Conservation (phyloP, 2,329 filamentous ascomycete species). For the Hymenoscyphus albidus region DNA sequence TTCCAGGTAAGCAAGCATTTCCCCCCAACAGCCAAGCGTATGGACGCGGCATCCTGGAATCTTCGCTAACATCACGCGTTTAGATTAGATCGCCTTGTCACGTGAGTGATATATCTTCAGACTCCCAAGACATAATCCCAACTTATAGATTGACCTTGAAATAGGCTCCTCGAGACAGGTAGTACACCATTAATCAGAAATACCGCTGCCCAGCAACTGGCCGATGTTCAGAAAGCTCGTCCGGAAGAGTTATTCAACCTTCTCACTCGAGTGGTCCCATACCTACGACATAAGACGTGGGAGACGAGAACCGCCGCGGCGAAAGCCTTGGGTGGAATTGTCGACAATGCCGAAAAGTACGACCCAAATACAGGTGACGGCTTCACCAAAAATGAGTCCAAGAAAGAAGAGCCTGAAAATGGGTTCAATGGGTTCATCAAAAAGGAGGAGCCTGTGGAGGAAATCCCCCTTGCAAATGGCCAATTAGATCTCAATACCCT, state of each 20-base stretch:
- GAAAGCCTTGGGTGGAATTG: slow-evolving; percentile 90
- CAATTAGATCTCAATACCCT: slow-evolving; percentile 70
- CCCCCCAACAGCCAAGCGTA: not conserved
- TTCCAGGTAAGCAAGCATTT: slow-evolving; percentile 35
- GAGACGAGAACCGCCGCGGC: slow-evolving; percentile 91
- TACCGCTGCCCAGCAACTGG: slow-evolving; percentile 93
- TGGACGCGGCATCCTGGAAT: slow-evolving; percentile 11
- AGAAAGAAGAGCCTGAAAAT: slow-evolving; percentile 42
- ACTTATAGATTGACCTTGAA: slow-evolving; percentile 18
- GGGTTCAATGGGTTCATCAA: slow-evolving; percentile 41
- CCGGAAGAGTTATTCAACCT: slow-evolving; percentile 97
- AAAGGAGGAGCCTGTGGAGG: slow-evolving; percentile 57
- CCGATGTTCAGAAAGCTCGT: slow-evolving; percentile 96
- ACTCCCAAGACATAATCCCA: not conserved
- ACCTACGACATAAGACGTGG: slow-evolving; percentile 92
- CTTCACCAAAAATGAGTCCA: slow-evolving; percentile 42
- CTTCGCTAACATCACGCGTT: slow-evolving; percentile 24
- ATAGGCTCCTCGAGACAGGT: slow-evolving; percentile 89
- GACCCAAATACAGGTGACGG: slow-evolving; percentile 80
- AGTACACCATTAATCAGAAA: slow-evolving; percentile 95
- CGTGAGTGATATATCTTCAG: slow-evolving; percentile 55
- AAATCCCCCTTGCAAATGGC: slow-evolving; percentile 43
- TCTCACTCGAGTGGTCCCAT: slow-evolving; percentile 89
- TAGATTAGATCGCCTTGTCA: slow-evolving; percentile 81
- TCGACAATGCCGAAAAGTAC: slow-evolving; percentile 80